Evolutionary conservation across 345 rosid species (phyloP).

Genomic region (Eucalyptus cloeziana): DNA sequence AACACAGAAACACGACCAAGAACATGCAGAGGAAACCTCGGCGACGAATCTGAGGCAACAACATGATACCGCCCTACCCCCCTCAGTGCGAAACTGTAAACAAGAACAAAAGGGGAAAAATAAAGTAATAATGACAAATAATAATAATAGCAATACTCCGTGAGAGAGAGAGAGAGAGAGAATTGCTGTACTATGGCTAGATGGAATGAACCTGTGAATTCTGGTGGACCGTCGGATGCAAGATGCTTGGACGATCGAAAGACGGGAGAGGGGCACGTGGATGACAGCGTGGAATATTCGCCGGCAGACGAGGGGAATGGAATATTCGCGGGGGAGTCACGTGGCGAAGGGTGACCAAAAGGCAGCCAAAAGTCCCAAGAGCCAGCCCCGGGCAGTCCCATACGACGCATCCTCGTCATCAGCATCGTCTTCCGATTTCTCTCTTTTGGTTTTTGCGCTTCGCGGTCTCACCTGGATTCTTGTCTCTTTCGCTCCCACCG

Average conservation of each 20-base stretch:
- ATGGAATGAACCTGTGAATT: not conserved
- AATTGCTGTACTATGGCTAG: not conserved
- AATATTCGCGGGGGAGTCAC: constrained; percentile 13
- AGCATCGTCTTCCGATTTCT: not conserved
- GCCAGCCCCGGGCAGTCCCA: too few relatives aligned
- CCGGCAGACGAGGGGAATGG: not conserved
- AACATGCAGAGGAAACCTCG: constrained; percentile 44
- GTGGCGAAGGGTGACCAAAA: constrained; percentile 1
- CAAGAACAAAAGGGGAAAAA: not conserved
- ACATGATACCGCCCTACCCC: not conserved
- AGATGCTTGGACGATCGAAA: not conserved
- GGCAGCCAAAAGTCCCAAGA: not conserved
- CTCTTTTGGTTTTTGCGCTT: not conserved
- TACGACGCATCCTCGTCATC: not conserved
- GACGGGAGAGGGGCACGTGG: not conserved
- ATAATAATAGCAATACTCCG: not conserved
- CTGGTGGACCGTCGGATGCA: not conserved
- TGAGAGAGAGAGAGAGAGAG: not conserved
- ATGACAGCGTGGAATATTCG: constrained; percentile 32
- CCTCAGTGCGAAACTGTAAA: not conserved
- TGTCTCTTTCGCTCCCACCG: not conserved
- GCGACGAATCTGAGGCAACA: constrained; percentile 47
- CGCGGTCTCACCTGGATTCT: not conserved
- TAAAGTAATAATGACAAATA: not conserved
- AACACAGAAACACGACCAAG: not conserved